Evolutionary conservation across 148 eudicot species (phyloP).

Genomic region (Simmondsia chinensis): DNA sequence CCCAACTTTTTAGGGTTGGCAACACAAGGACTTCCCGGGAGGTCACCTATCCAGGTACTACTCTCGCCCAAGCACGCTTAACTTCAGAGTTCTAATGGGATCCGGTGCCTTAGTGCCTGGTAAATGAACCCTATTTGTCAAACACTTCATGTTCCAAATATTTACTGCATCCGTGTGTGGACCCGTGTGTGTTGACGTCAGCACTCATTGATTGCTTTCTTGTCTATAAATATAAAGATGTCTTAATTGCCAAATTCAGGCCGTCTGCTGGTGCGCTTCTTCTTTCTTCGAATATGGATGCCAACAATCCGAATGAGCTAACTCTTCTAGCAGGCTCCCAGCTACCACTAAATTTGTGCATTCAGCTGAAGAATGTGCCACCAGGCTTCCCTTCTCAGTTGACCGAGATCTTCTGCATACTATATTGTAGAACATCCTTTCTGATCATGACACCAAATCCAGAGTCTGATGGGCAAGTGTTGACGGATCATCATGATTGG

Average conservation of each 20-base stretch:
- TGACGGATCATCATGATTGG: conserved; percentile 24
- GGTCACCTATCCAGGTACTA: too few relatives aligned
- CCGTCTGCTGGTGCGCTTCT: conserved; percentile 50
- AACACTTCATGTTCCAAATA: too few relatives aligned
- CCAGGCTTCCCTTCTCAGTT: conserved; percentile 19
- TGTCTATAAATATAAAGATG: neutral
- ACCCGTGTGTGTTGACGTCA: too few relatives aligned
- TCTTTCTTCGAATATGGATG: conserved; percentile 26
- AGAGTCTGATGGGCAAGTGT: conserved; percentile 12
- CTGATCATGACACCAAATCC: conserved; percentile 4
- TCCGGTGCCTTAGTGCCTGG: too few relatives aligned
- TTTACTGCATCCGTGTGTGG: too few relatives aligned
- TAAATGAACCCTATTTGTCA: too few relatives aligned
- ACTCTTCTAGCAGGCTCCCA: conserved; percentile 38
- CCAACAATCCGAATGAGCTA: conserved; percentile 22
- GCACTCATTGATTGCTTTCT: too few relatives aligned
- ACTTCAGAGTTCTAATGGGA: too few relatives aligned
- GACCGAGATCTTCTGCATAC: conserved; percentile 57
- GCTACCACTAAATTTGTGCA: conserved; percentile 51
- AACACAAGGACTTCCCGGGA: too few relatives aligned
- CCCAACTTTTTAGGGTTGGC: too few relatives aligned
- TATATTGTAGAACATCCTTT: conserved; percentile 35
- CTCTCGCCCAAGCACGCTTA: too few relatives aligned
- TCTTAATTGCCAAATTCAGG: conserved; percentile 33
- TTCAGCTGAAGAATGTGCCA: conserved; percentile 56